Conservation (phyloP, 1,284 basidiomycete genomes). For the Cryptococcus hybrid region DNA sequence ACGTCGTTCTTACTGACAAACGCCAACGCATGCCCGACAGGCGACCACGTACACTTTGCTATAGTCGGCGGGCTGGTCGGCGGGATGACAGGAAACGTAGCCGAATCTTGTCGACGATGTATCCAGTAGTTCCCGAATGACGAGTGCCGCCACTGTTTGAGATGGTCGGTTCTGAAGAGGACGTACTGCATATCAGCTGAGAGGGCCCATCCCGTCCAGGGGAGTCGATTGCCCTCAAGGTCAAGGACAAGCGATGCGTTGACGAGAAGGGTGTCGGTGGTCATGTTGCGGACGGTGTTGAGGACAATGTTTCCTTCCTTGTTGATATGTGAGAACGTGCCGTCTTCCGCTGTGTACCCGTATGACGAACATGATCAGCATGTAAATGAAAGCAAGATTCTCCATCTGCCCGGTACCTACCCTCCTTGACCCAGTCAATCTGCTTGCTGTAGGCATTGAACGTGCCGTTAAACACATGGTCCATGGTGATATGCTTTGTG, state of each 20-base stretch:
- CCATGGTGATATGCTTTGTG: constrained; percentile 69
- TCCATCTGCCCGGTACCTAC: constrained; percentile 51
- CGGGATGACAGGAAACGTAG: constrained; percentile 66
- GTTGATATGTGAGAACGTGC: constrained; percentile 68
- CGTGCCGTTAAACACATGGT: constrained; percentile 86
- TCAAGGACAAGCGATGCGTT: constrained; percentile 31
- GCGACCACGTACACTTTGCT: constrained; percentile 80
- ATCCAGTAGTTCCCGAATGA: constrained; percentile 86
- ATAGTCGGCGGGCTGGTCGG: constrained; percentile 62
- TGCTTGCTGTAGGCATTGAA: constrained; percentile 57
- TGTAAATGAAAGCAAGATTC: not conserved
- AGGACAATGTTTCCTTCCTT: constrained; percentile 66
- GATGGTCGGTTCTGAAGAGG: constrained; percentile 68
- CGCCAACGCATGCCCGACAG: constrained; percentile 73
- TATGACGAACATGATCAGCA: not conserved
- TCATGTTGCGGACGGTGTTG: constrained; percentile 65
- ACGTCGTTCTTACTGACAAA: constrained; percentile 81
- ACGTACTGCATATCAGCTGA: constrained; percentile 86
- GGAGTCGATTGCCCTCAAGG: constrained; percentile 55
- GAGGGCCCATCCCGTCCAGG: constrained; percentile 67
- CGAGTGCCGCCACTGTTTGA: constrained; percentile 92
- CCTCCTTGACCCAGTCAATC: constrained; percentile 83
- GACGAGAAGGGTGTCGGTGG: constrained; percentile 34
- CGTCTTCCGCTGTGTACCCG: constrained; percentile 63
- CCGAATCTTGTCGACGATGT: constrained; percentile 62